Conservation (phyloP, 1,284 basidiomycete species). For the Pseudozyma tsukubaensis region DNA sequence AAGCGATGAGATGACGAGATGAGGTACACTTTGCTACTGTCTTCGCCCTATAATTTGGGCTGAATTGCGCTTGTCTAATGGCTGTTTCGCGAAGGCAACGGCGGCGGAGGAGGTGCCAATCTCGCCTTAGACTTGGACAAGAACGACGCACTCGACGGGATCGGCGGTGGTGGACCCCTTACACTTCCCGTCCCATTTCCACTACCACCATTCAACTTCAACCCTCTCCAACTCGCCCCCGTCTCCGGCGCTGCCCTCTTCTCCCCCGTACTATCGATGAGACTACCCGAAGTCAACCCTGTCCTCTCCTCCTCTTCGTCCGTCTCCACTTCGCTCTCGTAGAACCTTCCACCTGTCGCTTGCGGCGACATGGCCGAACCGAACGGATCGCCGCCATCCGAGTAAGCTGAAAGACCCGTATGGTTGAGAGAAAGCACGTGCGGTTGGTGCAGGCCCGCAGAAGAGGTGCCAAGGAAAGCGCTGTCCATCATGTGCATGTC, state of each 20-base stretch:
- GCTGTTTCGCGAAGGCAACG: constrained; percentile 30
- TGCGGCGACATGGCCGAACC: constrained; percentile 33
- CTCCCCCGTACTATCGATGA: constrained; percentile 9
- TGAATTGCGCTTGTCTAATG: constrained; percentile 1
- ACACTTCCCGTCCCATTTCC: background rate
- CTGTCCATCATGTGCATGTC: constrained; percentile 24
- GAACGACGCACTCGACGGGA: constrained; percentile 36
- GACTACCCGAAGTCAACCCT: constrained; percentile 12
- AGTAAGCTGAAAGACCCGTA: constrained; percentile 38
- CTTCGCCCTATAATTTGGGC: background rate
- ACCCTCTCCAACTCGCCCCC: too few relatives aligned
- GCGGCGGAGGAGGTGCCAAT: constrained; percentile 36
- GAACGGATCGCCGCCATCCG: constrained; percentile 41
- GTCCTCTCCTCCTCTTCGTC: constrained; percentile 31
- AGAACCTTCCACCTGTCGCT: constrained; percentile 22
- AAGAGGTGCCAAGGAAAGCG: constrained; percentile 13
- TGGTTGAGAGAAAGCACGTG: constrained; percentile 26
- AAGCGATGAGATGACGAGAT: background rate
- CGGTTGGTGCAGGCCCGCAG: background rate
- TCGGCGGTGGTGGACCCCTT: constrained; percentile 34
- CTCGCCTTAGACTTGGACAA: constrained; percentile 29
- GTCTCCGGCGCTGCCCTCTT: constrained; percentile 1
- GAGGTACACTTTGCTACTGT: too few relatives aligned
- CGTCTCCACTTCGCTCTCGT: constrained; percentile 1
- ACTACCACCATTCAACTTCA: background rate